phyloP scores from a whole-genome alignment of 805 yeast species.

The Kregervanrija fluxuum region DNA sequence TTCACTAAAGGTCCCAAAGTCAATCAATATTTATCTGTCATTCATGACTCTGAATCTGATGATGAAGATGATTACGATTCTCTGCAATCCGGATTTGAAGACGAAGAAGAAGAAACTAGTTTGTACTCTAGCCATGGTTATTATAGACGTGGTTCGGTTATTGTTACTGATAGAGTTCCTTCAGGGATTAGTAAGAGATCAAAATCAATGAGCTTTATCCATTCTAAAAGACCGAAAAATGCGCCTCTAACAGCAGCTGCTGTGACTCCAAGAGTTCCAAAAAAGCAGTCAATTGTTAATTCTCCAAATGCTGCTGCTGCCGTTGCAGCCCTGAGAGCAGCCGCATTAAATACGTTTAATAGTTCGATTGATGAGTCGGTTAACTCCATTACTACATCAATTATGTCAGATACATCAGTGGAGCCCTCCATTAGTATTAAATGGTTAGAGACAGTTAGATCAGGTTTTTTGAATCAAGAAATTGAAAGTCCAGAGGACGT shows the following conservation, averaged over 20 bases:
- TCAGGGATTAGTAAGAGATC: constrained; percentile 45
- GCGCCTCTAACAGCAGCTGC: constrained; percentile 59
- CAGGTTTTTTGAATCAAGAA: constrained; percentile 72
- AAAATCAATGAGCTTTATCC: constrained; percentile 55
- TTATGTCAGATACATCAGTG: constrained; percentile 28
- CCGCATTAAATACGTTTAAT: constrained; percentile 46
- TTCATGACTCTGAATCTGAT: constrained; percentile 26
- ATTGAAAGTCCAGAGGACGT: constrained; percentile 75
- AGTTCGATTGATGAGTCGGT: constrained; percentile 31
- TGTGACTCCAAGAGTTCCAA: constrained; percentile 75
- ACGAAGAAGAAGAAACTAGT: constrained; percentile 33
- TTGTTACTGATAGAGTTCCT: constrained; percentile 32
- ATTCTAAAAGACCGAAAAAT: constrained; percentile 39
- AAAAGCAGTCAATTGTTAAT: constrained; percentile 43
- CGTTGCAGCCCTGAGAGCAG: constrained; percentile 67
- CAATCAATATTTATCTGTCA: constrained; percentile 6
- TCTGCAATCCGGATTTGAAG: constrained; percentile 20
- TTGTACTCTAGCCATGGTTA: constrained; percentile 18
- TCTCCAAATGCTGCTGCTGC: constrained; percentile 65
- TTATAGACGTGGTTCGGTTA: constrained; percentile 27
- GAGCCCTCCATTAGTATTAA: constrained; percentile 39
- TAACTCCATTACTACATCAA: constrained; percentile 27
- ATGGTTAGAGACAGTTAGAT: constrained; percentile 69
- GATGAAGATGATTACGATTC: constrained; percentile 35
- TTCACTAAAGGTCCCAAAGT: neutral